phyloP scores from a whole-genome alignment of 192 early-diverging fungal species.

The Chytriomyces sp. region DNA sequence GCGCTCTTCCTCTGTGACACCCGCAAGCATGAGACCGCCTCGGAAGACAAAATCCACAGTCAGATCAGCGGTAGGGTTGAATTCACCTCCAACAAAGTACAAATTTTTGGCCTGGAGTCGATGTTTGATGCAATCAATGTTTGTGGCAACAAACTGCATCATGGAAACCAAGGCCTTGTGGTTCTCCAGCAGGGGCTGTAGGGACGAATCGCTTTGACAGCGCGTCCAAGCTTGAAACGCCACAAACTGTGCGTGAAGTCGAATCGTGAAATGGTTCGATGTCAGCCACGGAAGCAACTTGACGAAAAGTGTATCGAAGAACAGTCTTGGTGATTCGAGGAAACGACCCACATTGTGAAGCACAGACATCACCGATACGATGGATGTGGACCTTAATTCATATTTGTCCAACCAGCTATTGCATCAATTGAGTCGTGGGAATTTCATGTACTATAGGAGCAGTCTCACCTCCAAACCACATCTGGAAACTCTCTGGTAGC shows the following conservation, averaged over 20 bases:
- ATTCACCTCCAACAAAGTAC: conserved; percentile 48
- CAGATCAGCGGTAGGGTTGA: conserved; percentile 52
- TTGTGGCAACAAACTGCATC: conserved; percentile 36
- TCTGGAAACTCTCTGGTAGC: not conserved
- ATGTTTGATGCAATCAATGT: conserved; percentile 49
- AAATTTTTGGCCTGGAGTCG: conserved; percentile 41
- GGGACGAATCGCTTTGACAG: conserved; percentile 15
- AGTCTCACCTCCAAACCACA: conserved; percentile 1
- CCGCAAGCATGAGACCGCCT: conserved; percentile 34
- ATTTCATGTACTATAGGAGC: not conserved
- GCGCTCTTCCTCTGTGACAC: conserved; percentile 50
- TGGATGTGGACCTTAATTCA: conserved; percentile 39
- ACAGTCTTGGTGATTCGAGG: too few relatives aligned
- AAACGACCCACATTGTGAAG: conserved; percentile 41
- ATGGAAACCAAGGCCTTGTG: conserved; percentile 23
- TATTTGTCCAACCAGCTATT: conserved; percentile 33
- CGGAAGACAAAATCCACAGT: conserved; percentile 62
- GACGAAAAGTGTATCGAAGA: conserved; percentile 28
- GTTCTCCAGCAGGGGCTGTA: too few relatives aligned
- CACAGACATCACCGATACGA: conserved; percentile 49
- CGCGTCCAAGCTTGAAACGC: conserved; percentile 1
- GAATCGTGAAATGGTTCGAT: conserved; percentile 45
- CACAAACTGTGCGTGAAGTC: conserved; percentile 40
- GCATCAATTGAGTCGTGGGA: not conserved
- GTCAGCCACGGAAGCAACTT: conserved; percentile 39